Evolutionary conservation across 306 rosid genomes (phyloP).

Genomic region (Vigna nakashimae): DNA sequence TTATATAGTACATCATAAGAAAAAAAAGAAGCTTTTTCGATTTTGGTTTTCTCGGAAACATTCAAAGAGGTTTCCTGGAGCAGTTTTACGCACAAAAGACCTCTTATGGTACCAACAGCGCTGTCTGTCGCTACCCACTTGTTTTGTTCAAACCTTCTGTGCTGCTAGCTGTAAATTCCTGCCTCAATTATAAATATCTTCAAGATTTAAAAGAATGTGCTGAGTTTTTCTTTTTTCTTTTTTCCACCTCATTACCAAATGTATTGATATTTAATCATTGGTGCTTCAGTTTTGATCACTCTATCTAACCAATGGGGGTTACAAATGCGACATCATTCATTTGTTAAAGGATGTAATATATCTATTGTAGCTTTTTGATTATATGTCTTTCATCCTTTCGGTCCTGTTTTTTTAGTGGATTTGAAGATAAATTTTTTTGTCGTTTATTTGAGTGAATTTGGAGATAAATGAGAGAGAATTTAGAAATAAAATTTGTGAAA

Average conservation of each 20-base stretch:
- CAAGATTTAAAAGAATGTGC: conserved; percentile 32
- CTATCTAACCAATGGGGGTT: conserved; percentile 15
- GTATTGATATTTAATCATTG: conserved; percentile 41
- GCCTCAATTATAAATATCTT: conserved; percentile 41
- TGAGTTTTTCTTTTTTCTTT: conserved; percentile 23
- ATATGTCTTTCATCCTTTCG: no score
- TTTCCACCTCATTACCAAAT: background rate
- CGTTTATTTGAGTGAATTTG: no score
- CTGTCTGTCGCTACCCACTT: conserved; percentile 47
- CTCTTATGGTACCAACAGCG: conserved; percentile 39
- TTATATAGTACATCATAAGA: conserved; percentile 31
- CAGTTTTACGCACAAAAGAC: conserved; percentile 50
- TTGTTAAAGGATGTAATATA: conserved; percentile 28
- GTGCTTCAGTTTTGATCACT: conserved; percentile 42
- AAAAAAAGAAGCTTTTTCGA: conserved; percentile 42
- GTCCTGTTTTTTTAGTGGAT: no score
- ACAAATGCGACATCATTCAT: conserved; percentile 41
- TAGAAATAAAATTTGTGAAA: no score
- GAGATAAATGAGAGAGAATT: no score
- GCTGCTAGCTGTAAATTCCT: conserved; percentile 58
- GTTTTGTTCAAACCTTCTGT: conserved; percentile 54
- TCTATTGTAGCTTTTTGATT: background rate
- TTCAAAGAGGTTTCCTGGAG: conserved; percentile 54
- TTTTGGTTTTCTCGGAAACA: conserved; percentile 46
- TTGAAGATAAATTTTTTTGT: no score